Percentiles rank a stretch among this genome's conserved stretches.
phyloP scores from a whole-genome alignment of 2,329 filamentous ascomycete genomes.

The Arthroderma uncinatum region DNA sequence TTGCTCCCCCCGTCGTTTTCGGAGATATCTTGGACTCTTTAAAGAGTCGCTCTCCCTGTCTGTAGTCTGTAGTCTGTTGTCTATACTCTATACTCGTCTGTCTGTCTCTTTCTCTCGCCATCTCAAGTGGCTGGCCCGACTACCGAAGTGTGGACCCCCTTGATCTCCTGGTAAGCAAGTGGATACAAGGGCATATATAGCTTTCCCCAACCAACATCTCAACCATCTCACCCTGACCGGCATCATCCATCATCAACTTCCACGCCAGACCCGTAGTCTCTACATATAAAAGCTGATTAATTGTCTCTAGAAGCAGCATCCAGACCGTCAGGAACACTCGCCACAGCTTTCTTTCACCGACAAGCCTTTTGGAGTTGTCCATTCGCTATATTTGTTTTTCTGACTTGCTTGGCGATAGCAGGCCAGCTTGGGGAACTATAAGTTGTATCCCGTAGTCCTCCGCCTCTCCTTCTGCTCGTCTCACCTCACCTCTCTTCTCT shows the following conservation, averaged over 20 bases:
- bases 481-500: not conserved
- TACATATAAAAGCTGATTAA: not conserved
- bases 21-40: not conserved
- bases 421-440: not conserved
- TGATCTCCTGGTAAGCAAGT: not conserved
- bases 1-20: not conserved
- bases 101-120: not conserved
- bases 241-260: too few species aligned
- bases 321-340: not conserved
- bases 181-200: not conserved
- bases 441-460: not conserved
- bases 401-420: not conserved
- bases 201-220: not conserved
- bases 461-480: conserved; percentile 8
- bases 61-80: not conserved
- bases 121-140: not conserved
- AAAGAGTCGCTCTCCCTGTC: not conserved
- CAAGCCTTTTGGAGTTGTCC: not conserved
- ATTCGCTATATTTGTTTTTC: not conserved
- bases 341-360: not conserved
- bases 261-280: not conserved
- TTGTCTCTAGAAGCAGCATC: not conserved
- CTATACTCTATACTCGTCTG: too few species aligned
- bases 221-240: too few species aligned
- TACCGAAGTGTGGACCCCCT: not conserved